Base-by-base conservation (phyloP, 352 stramenopile genomes). In the Globisporangium cederbergense region DNA sequence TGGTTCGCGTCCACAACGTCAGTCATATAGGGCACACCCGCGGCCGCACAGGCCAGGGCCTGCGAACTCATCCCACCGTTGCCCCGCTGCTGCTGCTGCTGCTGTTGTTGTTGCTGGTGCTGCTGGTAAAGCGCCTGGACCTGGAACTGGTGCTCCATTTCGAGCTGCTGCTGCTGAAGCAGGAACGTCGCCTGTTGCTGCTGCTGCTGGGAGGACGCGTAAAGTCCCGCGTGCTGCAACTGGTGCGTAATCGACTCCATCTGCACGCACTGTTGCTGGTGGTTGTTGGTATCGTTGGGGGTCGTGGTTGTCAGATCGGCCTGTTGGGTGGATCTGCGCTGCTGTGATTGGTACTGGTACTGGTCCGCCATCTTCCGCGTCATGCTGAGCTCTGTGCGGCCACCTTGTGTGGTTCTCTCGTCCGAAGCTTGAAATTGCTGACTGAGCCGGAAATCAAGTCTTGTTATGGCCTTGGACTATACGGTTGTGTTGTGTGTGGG, bases 171-270 rank as follows among this genome's bases (percentile, higher is more conserved):
- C 18, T 57, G 51, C 51, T 56, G 50, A 14, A 22, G 0, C 30
- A 57, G 36, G 34, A 42, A 40, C 51, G 16, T 30, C 51, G 16
- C 51, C 51, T 57, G 51, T 13, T 54, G 47, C 11, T 40, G 36
- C 22, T 25, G 22, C 22, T 54, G 47, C 11, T 40, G 36, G 8
- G 36, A 13, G 1, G 51, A 30, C 16, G 18, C 51, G 51, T 43
- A 43, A 30, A 57, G 51, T 30, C 51, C 51, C 16, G 51, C 51
- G 51, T 57, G 36, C 51, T 57, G 51, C 16, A 57, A 30, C 30
- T 57, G 30, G 51, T 57, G 51, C 16, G 51, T 57, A 40, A 57
- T 57, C 51, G 51, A 57, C 16, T 57, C 51, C 51, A 57, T 28
- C 18, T 57, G 51, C 10, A 20, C 5, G 30, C 51, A 57, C 34